These are phyloP conservation scores for Chaetomium tenue DNA, from an alignment of 495 filamentous ascomycete species.

Conservation along the genomic window DNA sequence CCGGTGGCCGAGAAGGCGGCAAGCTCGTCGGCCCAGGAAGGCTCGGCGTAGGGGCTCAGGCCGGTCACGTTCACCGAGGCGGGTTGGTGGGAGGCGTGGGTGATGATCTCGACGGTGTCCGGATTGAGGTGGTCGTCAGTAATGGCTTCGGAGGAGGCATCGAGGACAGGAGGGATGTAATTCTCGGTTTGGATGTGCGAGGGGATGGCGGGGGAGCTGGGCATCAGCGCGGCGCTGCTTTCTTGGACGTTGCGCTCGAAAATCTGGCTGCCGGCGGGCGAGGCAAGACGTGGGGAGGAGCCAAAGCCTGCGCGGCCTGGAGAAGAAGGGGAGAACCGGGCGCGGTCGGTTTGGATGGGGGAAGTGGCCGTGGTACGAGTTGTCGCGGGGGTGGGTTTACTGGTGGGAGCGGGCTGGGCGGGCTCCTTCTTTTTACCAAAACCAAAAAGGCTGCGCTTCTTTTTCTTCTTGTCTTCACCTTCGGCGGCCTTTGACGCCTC, in stretches of 20 bases:
- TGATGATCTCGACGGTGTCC: constrained; percentile 86
- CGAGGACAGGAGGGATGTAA: constrained; percentile 84
- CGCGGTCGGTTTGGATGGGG: constrained; percentile 45
- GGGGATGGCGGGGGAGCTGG: constrained; percentile 73
- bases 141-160: constrained; percentile 85
- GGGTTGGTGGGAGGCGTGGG: constrained; percentile 75
- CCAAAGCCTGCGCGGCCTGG: constrained; percentile 52
- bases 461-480: constrained; percentile 43
- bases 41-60: constrained; percentile 35
- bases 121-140: constrained; percentile 73
- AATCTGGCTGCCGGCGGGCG: constrained; percentile 75
- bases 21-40: constrained; percentile 56
- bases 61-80: constrained; percentile 62
- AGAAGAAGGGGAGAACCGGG: constrained; percentile 49
- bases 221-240: constrained; percentile 53
- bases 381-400: constrained; percentile 28
- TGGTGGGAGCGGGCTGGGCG: constrained; percentile 37
- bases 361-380: constrained; percentile 39
- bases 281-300: constrained; percentile 59
- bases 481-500: constrained; percentile 22
- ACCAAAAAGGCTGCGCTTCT: constrained; percentile 57
- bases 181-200: constrained; percentile 89
- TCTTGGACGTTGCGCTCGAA: constrained; percentile 95
- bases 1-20: constrained; percentile 41
- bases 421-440: constrained; percentile 66